These are phyloP conservation scores for Tetrapisispora iriomotensis DNA, from an alignment of 805 yeast genomes.

Conservation along the genomic window DNA sequence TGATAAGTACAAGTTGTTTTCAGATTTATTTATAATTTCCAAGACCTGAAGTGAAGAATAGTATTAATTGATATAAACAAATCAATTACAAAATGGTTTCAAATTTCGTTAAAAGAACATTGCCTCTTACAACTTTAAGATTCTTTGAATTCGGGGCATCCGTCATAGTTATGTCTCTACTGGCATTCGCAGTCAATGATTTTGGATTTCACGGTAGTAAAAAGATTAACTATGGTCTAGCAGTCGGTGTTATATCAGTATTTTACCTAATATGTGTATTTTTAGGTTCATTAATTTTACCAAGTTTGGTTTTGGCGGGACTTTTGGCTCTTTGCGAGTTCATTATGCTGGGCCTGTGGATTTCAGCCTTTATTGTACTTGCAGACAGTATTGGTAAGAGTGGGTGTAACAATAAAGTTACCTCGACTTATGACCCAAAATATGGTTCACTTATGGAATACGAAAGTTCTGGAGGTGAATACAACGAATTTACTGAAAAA, in stretches of 20 bases:
- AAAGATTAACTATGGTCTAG: constrained; percentile 25
- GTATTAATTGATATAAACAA: no score
- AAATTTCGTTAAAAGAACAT: background rate
- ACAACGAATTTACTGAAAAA: constrained; percentile 11
- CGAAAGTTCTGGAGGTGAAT: constrained; percentile 8
- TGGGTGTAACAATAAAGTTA: constrained; percentile 17
- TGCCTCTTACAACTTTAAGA: constrained; percentile 7
- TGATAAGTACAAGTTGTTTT: no score
- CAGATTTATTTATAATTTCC: no score
- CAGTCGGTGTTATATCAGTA: constrained; percentile 25
- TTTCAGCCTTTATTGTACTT: constrained; percentile 29
- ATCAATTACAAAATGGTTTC: background rate
- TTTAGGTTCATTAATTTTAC: constrained; percentile 11
- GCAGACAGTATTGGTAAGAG: constrained; percentile 25
- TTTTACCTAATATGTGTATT: constrained; percentile 21
- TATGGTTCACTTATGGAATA: constrained; percentile 9
- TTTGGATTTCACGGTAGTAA: constrained; percentile 21
- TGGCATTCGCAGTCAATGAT: constrained; percentile 18
- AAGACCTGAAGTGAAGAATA: no score
- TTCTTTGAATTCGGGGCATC: constrained; percentile 21
- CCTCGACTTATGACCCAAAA: constrained; percentile 9
- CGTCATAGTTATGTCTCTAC: constrained; percentile 24
- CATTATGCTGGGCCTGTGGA: constrained; percentile 25
- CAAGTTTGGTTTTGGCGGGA: constrained; percentile 21
- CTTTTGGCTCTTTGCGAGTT: constrained; percentile 21